Evolutionary conservation across 208 protist genomes (phyloP), one percentile per base, ranked within the genome.

Genomic region (Trypanosoma mega): DNA sequence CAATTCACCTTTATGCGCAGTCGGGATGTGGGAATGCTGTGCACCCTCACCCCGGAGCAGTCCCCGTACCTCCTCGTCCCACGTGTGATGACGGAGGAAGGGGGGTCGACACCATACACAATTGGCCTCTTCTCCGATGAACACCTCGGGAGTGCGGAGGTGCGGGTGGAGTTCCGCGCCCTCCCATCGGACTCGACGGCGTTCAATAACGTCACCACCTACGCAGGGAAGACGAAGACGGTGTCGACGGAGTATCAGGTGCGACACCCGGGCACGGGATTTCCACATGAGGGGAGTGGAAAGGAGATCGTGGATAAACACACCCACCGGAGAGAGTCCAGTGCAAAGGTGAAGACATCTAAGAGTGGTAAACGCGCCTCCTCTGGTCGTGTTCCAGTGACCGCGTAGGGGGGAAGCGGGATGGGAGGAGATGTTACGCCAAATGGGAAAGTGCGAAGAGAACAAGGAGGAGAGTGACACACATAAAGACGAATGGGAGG

Each of bases 21-120:
- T 23, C 63, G 68, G 43, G 63, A 72, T 33, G 65, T 65, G 20
- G 72, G 71, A 12, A 70, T 86, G 45, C 41, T 78, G 20, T 83
- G 47, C 56, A 50, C 55, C 2, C 72, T 86, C 43, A 81, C 49
- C 1, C 82, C 79, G 9, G 65, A 78, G 46, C 41, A 72, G 18
- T 79, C 76, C 20, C 82, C 82, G 7, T 88, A 87, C 51, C 55
- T 82, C 48, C 51, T 92, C 26, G 50, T 88, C 5, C 85, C 85
- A 2, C 78, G 78, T 24, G 53, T 90, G 7, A 61, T 88, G 30
- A 44, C 64, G 9, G 51, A 39, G 0, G 44, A 52, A 1, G 54
- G 14, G 12, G 18, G 12, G 3, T 6, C 6, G 12, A 43, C 56
- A 11, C 66, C 58, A 0, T 78, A 78, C 33, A 49, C 70, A 37